Conservation (phyloP, 176 grass and related monocot species). For the Tuctoria greenei region DNA sequence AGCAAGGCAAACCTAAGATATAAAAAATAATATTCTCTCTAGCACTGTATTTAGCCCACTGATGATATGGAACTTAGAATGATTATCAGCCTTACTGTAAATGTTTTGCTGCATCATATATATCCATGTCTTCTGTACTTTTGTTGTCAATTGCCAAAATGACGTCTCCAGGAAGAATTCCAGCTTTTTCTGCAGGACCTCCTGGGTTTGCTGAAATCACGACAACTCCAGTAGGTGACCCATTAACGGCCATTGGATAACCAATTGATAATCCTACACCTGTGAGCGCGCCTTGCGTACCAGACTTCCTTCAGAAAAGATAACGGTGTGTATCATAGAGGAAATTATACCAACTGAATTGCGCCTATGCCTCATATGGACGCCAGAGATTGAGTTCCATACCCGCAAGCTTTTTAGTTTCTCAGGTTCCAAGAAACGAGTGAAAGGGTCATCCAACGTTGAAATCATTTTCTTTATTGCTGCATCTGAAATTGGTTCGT, state of each 20-base stretch:
- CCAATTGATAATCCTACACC: slow-evolving; percentile 92
- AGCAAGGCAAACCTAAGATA: slow-evolving; percentile 7
- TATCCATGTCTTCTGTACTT: slow-evolving; percentile 87
- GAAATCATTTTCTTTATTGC: slow-evolving; percentile 97
- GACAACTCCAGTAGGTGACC: slow-evolving; percentile 66
- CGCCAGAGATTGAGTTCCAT: slow-evolving; percentile 28
- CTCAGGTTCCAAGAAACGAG: slow-evolving; percentile 94
- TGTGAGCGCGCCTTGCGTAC: slow-evolving; percentile 89
- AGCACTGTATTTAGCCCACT: not conserved
- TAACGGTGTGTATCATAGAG: slow-evolving; percentile 39
- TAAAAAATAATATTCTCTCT: slow-evolving; percentile 3
- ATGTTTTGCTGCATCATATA: slow-evolving; percentile 85
- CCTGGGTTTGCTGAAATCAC: slow-evolving; percentile 79
- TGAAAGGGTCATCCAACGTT: slow-evolving; percentile 87
- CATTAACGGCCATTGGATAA: slow-evolving; percentile 64
- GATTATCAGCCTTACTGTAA: slow-evolving; percentile 63
- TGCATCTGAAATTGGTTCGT: slow-evolving; percentile 55
- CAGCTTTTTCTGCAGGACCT: slow-evolving; percentile 83
- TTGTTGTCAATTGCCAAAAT: slow-evolving; percentile 80
- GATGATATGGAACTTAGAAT: not conserved
- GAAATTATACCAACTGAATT: slow-evolving; percentile 5
- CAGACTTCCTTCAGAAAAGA: slow-evolving; percentile 93
- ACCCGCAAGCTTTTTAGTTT: slow-evolving; percentile 98
- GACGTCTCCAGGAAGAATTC: slow-evolving; percentile 76
- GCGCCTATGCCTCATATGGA: slow-evolving; percentile 13